Percentiles rank a stretch among this genome's conserved stretches.
Conservation (phyloP, 2,329 filamentous ascomycete species). For the Dactylonectria estremocensis region DNA sequence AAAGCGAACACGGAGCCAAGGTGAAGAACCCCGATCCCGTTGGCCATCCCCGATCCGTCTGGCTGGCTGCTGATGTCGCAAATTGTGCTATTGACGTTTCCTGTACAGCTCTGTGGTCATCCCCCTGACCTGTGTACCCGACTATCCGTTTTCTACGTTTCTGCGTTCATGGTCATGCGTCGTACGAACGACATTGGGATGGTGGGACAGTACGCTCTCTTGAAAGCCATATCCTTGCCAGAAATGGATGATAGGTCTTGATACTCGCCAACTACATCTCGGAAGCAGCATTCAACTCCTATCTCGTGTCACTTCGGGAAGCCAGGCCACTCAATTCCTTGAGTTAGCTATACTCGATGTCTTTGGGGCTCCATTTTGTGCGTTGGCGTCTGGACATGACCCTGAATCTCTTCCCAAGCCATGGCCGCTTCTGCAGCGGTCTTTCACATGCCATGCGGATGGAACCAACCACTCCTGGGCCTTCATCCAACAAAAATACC, state of each 20-base stretch:
- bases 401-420: constrained; percentile 18
- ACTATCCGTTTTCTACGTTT: constrained; percentile 29
- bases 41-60: constrained; percentile 19
- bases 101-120: constrained; percentile 19
- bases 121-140: neutral
- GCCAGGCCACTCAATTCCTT: neutral
- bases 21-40: constrained; percentile 22
- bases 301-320: neutral
- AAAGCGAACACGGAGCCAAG: constrained; percentile 17
- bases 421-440: constrained; percentile 21
- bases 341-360: neutral
- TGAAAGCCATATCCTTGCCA: no score
- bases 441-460: constrained; percentile 20
- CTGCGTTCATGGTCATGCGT: neutral
- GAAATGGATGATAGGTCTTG: no score
- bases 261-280: neutral
- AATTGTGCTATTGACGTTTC: constrained; percentile 16
- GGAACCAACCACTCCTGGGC: constrained; percentile 7
- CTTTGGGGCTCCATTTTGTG: neutral
- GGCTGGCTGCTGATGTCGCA: constrained; percentile 31
- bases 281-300: neutral
- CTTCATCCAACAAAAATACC: constrained; percentile 13
- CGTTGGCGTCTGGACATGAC: constrained; percentile 2
- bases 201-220: no score
- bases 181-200: neutral